Evolutionary conservation across 306 rosid species (phyloP), one percentile per base, ranked within the genome.

Genomic region (Lathyrus aphaca): DNA sequence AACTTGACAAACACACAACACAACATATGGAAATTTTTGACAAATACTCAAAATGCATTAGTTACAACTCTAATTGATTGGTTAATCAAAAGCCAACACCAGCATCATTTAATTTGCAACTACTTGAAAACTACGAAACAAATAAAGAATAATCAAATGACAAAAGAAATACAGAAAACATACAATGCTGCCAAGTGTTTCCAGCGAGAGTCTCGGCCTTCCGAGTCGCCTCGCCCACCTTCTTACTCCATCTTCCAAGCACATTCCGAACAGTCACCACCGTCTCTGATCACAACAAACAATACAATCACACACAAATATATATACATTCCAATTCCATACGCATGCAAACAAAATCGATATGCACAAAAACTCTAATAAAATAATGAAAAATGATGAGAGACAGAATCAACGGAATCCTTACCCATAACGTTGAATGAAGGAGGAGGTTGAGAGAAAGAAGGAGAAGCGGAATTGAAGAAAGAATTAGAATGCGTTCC

Each of bases 111-210:
- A 40, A 65, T 29, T 35, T 53, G 8, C 53, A 42, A 11, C 60
- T 30, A 61, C 16, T 62, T 53, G 3, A 69, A 27, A 55, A 21
- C 8, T 10, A 5, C 17, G 15, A 69, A 27, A 25, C 43, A 35
- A 21, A 23, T 17, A 15, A 55, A 4, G 14, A 62, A 27, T 4
- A 65, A 67, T 37, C 18, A 4, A 38, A 45, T 3, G 7, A 18
- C 2, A 11, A 17, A 17, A 14, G 14, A 5, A 0, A 4, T 21
- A 65, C 4, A 19, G 8, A 59, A 74, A 58, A 14, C 15, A 32
- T 75, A 94, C 97, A 74, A 77, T 92, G 96, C 77, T 88, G 93
- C 99, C 99, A 94, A 30, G 99, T 91, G 81, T 91, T 94, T 68
- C 92, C 94, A 23, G 97, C 99, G 58, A 94, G 82, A 84, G 54